These are phyloP conservation scores for Alternaria ventricosa DNA, from an alignment of 2,329 filamentous ascomycete species.

Conservation along the genomic window DNA sequence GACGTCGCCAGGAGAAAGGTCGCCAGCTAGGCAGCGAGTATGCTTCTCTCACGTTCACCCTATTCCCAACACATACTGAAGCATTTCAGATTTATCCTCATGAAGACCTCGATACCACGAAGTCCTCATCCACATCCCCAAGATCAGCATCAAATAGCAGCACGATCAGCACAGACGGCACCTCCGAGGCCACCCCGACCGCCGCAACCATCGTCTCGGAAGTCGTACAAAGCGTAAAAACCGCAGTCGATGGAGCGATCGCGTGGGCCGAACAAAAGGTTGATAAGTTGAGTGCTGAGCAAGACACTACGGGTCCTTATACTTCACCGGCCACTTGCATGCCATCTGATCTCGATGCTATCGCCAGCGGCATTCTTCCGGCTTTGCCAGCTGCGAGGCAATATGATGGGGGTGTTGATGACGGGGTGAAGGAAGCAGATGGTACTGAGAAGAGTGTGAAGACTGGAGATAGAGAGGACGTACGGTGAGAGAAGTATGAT, in stretches of 20 bases:
- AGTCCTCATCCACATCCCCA: neutral
- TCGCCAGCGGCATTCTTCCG: slow-evolving; percentile 39
- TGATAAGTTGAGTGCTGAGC: slow-evolving; percentile 24
- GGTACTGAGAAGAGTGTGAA: neutral
- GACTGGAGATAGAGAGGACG: neutral
- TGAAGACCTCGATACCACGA: neutral
- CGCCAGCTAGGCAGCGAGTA: slow-evolving; percentile 6
- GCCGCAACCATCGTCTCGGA: slow-evolving; percentile 24
- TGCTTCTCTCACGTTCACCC: neutral
- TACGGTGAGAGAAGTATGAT: neutral
- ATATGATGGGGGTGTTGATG: neutral
- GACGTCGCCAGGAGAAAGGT: neutral
- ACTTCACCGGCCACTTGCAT: slow-evolving; percentile 39
- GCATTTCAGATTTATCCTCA: neutral
- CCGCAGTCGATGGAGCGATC: slow-evolving; percentile 26
- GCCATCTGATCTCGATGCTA: slow-evolving; percentile 43
- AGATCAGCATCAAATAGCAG: slow-evolving; percentile 16
- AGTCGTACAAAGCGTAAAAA: slow-evolving; percentile 25
- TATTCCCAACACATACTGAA: neutral
- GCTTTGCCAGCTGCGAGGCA: slow-evolving; percentile 18
- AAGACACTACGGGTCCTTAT: slow-evolving; percentile 41
- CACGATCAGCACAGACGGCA: slow-evolving; percentile 10
- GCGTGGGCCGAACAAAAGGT: slow-evolving; percentile 38
- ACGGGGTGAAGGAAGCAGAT: neutral
- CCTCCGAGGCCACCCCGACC: slow-evolving; percentile 14